These are phyloP conservation scores for Hyphochytrium catenoides DNA, from an alignment of 352 stramenopile species.

Conservation along the genomic window DNA sequence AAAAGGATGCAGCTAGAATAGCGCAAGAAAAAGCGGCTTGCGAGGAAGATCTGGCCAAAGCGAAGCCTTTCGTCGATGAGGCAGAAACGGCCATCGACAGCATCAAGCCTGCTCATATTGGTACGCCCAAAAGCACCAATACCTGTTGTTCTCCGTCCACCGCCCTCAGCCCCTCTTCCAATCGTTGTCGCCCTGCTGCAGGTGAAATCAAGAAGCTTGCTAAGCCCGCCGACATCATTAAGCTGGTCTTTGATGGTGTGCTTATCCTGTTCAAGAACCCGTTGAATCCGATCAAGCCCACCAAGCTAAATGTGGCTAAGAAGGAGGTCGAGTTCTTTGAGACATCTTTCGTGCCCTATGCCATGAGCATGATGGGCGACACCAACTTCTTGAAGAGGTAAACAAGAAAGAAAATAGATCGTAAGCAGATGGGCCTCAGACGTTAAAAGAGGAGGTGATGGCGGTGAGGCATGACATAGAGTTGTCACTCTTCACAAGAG, in stretches of 20 bases:
- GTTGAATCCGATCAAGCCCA: slow-evolving; percentile 66
- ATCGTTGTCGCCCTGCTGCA: too few species aligned
- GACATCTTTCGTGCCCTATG: slow-evolving; percentile 84
- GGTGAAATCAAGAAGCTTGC: slow-evolving; percentile 94
- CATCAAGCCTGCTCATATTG: slow-evolving; percentile 92
- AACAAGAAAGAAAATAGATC: too few species aligned
- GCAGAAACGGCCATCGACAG: slow-evolving; percentile 91
- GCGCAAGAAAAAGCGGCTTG: slow-evolving; percentile 82
- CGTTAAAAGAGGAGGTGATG: too few species aligned
- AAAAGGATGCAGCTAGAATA: slow-evolving; percentile 83
- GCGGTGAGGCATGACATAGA: too few species aligned
- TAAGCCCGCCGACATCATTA: slow-evolving; percentile 95
- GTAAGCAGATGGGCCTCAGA: too few species aligned
- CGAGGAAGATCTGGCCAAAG: slow-evolving; percentile 87
- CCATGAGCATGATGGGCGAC: slow-evolving; percentile 84
- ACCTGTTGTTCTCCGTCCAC: slow-evolving; percentile 32
- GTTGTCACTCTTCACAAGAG: too few species aligned
- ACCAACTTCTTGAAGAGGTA: slow-evolving; percentile 89
- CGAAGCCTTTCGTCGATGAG: slow-evolving; percentile 90
- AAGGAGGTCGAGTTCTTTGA: slow-evolving; percentile 91
- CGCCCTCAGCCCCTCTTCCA: slow-evolving; percentile 67
- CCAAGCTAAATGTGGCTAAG: slow-evolving; percentile 87
- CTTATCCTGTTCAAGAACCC: slow-evolving; percentile 87
- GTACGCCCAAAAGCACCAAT: too few species aligned
- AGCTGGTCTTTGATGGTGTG: slow-evolving; percentile 91